These are phyloP conservation scores for Zymoseptoria tritici DNA, from an alignment of 2,329 filamentous ascomycete species.

Conservation along the genomic window DNA sequence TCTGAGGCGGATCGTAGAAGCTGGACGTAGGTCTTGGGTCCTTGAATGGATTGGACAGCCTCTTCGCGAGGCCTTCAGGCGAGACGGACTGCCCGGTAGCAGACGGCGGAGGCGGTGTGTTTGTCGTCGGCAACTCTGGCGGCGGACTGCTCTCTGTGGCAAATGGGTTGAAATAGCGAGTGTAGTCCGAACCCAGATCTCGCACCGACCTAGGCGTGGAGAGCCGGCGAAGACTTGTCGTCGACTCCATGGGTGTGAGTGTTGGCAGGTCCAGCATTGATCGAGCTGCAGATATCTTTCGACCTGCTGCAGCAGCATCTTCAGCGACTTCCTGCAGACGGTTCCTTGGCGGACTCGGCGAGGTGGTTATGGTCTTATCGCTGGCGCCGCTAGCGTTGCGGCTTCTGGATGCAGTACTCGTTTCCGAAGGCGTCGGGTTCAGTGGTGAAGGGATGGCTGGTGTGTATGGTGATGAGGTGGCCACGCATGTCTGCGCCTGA, in stretches of 20 bases:
- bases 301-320: background rate
- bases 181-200: constrained; percentile 32
- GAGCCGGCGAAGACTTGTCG: constrained; percentile 21
- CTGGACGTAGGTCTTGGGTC: constrained; percentile 24
- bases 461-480: constrained; percentile 10
- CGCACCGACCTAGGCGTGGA: constrained; percentile 28
- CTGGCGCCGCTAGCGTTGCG: constrained; percentile 18
- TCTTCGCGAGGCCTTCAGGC: constrained; percentile 19
- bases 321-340: background rate
- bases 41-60: constrained; percentile 29
- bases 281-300: constrained; percentile 6
- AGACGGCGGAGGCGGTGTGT: constrained; percentile 21
- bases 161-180: constrained; percentile 34
- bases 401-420: constrained; percentile 8
- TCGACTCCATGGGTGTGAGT: constrained; percentile 21
- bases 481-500: constrained; percentile 2
- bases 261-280: constrained; percentile 13
- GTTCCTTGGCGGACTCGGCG: background rate
- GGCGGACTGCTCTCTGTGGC: constrained; percentile 28
- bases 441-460: constrained; percentile 15
- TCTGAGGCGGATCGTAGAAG: constrained; percentile 18
- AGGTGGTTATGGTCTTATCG: constrained; percentile 4
- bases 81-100: constrained; percentile 13
- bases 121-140: constrained; percentile 21
- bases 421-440: constrained; percentile 13